Evolutionary conservation across 192 early-diverging fungal genomes (phyloP), one percentile per base, ranked within the genome.

Genomic region (Phycomyces blakesleeanus): DNA sequence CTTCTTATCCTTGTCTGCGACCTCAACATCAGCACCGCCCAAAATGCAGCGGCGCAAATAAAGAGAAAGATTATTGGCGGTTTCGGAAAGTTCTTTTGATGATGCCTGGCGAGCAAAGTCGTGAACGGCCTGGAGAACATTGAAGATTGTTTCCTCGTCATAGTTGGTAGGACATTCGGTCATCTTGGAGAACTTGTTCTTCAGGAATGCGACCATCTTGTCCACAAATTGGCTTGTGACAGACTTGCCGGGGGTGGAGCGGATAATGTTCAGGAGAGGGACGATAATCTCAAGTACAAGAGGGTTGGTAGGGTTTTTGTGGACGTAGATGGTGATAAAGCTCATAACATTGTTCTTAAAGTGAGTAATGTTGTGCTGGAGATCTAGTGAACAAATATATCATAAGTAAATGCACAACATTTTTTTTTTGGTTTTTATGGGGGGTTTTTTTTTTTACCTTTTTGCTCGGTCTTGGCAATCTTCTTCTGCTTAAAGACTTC

Each of bases 331-430:
- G 25, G 92, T 87, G 53, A 93, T 68, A 26, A 98, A 70, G 67
- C 93, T 93, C 44, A 95, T 75, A 0, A 91, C 89, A 41, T 92
- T 91, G 71, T 93, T 85, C 78, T 95, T 93, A 68, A 98, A 95
- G 77, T 98, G 86, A 39, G 91, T 76, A 20, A 96, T 74, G 55
- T 84, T 85, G 59, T 90, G 78, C 69, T 94, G 90, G 29, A 86
- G 70, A 54, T 93, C 89, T 84, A 60, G 24, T 22, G 11, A 21
- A 41, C 22, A 41, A 16, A 62, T 44, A 47, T 16, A 37, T 14
- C 51, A 26, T 15, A 10, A 27, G 16, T 18, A 6, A n/a, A n/a
- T n/a, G n/a, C n/a, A n/a, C n/a, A n/a, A n/a, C n/a, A n/a, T n/a
- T n/a, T n/a, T n/a, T n/a, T n/a, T n/a, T n/a, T n/a, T n/a, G n/a